Evolutionary conservation across 768 basidiomycete genomes (phyloP).

Genomic region (Tulasnella sp.): DNA sequence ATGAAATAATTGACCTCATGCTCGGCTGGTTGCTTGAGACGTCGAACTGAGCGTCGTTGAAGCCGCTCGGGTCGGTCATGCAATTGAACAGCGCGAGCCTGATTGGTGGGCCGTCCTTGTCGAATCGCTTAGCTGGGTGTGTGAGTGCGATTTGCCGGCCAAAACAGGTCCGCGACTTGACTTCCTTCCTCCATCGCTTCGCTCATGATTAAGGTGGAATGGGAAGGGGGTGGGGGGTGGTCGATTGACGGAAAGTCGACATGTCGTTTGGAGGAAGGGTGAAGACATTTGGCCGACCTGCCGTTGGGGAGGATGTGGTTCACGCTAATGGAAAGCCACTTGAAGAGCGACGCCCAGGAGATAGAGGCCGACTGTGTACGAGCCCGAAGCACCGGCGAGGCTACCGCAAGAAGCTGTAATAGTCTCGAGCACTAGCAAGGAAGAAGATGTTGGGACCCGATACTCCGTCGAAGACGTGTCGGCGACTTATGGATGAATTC

Average conservation of each 20-base stretch:
- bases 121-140: slow-evolving; percentile 66
- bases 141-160: slow-evolving; percentile 47
- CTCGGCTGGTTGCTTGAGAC: background rate
- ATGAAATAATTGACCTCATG: slow-evolving; percentile 17
- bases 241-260: slow-evolving; percentile 62
- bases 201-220: slow-evolving; percentile 64
- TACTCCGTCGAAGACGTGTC: too few relatives aligned
- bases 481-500: background rate
- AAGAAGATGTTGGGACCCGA: too few relatives aligned
- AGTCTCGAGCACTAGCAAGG: slow-evolving; percentile 38
- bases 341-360: slow-evolving; percentile 57
- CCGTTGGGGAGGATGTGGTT: slow-evolving; percentile 44
- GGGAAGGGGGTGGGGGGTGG: slow-evolving; percentile 68
- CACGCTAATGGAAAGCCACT: slow-evolving; percentile 51
- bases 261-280: slow-evolving; percentile 51
- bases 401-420: slow-evolving; percentile 52
- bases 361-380: slow-evolving; percentile 60
- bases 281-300: slow-evolving; percentile 42
- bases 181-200: slow-evolving; percentile 61
- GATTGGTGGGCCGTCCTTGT: slow-evolving; percentile 57
- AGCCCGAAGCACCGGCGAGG: slow-evolving; percentile 54
- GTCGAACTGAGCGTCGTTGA: slow-evolving; percentile 8
- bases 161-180: slow-evolving; percentile 62
- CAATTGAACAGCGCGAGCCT: slow-evolving; percentile 27
- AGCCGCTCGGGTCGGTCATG: background rate